These are phyloP conservation scores for Streptanthus diversifolius DNA, from an alignment of 345 rosid species.

Conservation along the genomic window DNA sequence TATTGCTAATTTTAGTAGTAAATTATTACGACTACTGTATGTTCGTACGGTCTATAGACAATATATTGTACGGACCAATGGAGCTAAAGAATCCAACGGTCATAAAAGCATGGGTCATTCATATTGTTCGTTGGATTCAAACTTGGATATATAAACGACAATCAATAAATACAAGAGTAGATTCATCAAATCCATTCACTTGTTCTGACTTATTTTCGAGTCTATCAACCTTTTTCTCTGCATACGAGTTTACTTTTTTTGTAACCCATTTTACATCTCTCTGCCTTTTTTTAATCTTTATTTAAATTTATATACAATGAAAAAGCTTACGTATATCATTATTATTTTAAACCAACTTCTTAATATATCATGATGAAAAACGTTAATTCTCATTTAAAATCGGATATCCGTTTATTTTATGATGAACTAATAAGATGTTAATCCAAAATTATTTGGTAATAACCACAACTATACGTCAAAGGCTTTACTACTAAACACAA, in stretches of 20 bases:
- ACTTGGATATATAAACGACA: not conserved
- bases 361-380: not conserved
- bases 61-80: constrained; percentile 16
- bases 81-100: constrained; percentile 27
- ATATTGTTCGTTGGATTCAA: constrained; percentile 21
- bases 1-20: constrained; percentile 6
- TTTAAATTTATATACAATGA: not conserved
- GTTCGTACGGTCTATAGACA: constrained; percentile 20
- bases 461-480: not conserved
- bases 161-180: not conserved
- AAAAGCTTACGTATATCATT: not conserved
- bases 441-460: not conserved
- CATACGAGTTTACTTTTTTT: not conserved
- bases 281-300: not conserved
- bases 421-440: not conserved
- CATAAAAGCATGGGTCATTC: not conserved
- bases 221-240: not conserved
- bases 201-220: not conserved
- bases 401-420: not conserved
- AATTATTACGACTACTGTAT: constrained; percentile 15
- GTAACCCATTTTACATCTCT: not conserved
- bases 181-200: constrained; percentile 13
- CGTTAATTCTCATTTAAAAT: not conserved
- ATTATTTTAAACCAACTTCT: not conserved
- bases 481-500: too few species aligned